These are phyloP conservation scores for Paecilomyces dactylethromorphus DNA, from an alignment of 2,329 filamentous ascomycete genomes.

Conservation along the genomic window DNA sequence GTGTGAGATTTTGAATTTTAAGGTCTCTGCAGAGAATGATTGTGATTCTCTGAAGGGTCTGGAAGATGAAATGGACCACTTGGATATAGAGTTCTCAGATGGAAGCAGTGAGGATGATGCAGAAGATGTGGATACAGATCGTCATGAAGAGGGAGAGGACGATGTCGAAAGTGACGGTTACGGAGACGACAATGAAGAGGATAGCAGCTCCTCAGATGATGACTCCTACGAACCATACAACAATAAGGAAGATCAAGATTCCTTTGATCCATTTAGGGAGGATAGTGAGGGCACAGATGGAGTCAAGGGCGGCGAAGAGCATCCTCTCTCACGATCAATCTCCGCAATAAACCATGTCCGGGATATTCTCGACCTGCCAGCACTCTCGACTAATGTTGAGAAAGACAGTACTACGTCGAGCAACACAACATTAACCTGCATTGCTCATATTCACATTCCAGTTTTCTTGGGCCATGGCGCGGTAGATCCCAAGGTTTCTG, in stretches of 20 bases:
- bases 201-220: neutral
- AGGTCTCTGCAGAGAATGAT: conserved; percentile 2
- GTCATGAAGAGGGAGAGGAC: conserved; percentile 7
- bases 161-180: conserved; percentile 2
- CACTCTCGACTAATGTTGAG: neutral
- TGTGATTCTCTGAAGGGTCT: neutral
- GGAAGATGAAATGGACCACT: neutral
- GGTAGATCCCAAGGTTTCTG: conserved; percentile 34
- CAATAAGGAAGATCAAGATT: conserved; percentile 1
- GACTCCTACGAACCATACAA: neutral
- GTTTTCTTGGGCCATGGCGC: conserved; percentile 41
- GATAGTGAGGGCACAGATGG: conserved; percentile 7
- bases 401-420: neutral
- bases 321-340: conserved; percentile 13
- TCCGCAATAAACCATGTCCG: conserved; percentile 19
- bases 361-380: conserved; percentile 23
- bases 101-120: conserved; percentile 7
- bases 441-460: conserved; percentile 21
- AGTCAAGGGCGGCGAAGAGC: neutral
- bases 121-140: neutral
- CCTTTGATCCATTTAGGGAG: conserved; percentile 12
- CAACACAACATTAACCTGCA: conserved; percentile 3
- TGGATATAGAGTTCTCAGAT: neutral
- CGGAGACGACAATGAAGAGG: neutral
- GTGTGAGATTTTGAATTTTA: conserved; percentile 23